Base-by-base conservation (phyloP, 352 stramenopile species). In the Lagenidium giganteum region DNA sequence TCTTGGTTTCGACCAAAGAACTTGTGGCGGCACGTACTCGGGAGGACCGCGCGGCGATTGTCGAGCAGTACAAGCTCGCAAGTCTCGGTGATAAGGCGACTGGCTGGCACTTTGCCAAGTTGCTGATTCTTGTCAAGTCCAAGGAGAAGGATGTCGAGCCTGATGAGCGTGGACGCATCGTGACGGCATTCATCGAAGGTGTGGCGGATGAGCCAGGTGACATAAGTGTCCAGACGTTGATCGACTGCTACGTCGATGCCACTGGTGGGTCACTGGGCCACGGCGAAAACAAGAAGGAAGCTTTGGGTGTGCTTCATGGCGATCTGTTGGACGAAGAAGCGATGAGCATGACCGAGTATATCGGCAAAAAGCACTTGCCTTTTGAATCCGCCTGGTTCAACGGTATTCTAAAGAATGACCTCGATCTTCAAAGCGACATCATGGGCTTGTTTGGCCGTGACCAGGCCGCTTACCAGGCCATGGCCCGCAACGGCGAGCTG, bases 381-480 rank as follows among this genome's bases (percentile, higher is more conserved):
- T 49, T 93, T 14, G 65, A 76, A 18, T 91, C 60, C 7, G 76
- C 77, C 25, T 54, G 90, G 7, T 87, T 97, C 28, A 97, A 97
- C 49, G 88, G 88, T 25, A 67, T 96, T 25, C 32, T 96, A 4
- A 67, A 74, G 25, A 73, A 63, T 12, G 63, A 78, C 31, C 37
- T 87, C 14, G 70, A 90, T 24, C 37, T 95, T 25, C 71, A 94
- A 57, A 61, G 56, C 25, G 60, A 80, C 3, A 67, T 96, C 36
- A 92, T 95, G 74, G 45, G 42, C 5, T 65, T 86, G 39, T 70
- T 96, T 21, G 75, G 76, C 2, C 63, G 79, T 42, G 89, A 97
- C 39, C 87, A 97, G 40, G 57, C 51, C 5, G 38, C 87, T 4
- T 93, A 83, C 27, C 71, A 91, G 39, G 61, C 57, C 7, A 75